Conservation (phyloP, 163 green algal species). For the Chlorella variabilis region DNA sequence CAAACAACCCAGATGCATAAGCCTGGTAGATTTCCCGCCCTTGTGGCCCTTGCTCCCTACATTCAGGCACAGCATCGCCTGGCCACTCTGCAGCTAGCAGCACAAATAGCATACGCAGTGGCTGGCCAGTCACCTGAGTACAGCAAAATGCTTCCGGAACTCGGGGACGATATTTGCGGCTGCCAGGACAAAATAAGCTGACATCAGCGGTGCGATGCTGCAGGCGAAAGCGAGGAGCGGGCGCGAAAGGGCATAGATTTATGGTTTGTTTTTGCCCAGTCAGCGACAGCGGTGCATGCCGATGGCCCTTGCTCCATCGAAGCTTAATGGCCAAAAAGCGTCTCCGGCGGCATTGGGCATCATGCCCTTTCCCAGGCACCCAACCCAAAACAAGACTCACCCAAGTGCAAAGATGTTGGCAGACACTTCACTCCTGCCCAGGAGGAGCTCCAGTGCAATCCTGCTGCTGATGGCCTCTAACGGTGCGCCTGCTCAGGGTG, state of each 20-base stretch:
- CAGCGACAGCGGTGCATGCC: not conserved
- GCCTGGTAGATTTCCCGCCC: conserved; percentile 1
- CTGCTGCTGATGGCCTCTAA: too few species aligned
- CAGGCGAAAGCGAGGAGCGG: too few species aligned
- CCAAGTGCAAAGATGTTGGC: conserved; percentile 13
- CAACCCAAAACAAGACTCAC: not conserved
- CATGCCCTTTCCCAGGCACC: not conserved
- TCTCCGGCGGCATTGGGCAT: too few species aligned
- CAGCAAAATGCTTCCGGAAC: conserved; percentile 10
- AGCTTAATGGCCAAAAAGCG: too few species aligned
- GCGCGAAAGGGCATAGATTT: too few species aligned
- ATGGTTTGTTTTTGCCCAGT: not conserved
- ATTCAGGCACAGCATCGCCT: not conserved
- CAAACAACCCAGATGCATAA: not conserved
- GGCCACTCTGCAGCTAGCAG: not conserved
- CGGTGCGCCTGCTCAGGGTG: too few species aligned
- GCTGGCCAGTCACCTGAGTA: not conserved
- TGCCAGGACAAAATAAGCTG: conserved; percentile 14
- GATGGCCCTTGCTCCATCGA: not conserved
- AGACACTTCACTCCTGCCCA: not conserved
- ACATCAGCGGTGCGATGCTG: conserved; percentile 22
- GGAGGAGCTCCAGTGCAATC: not conserved
- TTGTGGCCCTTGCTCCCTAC: conserved; percentile 8
- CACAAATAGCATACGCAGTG: not conserved
- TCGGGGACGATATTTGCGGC: not conserved